Percentiles rank a stretch among this genome's conserved stretches.
Conservation (phyloP, 371 early-diverging fungal species). For the Mucor racemosus region DNA sequence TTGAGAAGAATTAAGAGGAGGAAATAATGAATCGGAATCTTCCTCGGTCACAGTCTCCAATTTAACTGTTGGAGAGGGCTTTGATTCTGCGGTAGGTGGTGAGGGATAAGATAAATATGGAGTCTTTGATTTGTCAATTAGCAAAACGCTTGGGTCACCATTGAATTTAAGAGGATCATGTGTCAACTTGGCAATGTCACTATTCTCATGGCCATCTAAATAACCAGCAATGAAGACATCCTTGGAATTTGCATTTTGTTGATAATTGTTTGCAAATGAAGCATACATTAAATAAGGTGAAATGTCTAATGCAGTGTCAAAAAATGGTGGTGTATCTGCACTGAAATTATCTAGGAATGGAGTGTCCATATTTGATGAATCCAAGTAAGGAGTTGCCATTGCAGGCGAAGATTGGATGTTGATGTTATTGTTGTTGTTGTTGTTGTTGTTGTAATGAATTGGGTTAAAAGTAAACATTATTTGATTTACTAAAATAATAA, state of each 20-base stretch:
- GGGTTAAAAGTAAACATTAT: background rate
- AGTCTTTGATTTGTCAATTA: conserved; percentile 33
- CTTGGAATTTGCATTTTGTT: background rate
- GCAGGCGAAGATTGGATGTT: conserved; percentile 8
- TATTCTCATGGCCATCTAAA: conserved; percentile 9
- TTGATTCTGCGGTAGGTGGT: background rate
- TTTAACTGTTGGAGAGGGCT: conserved; percentile 17
- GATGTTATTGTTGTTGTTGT: background rate
- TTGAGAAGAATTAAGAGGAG: conserved; percentile 18
- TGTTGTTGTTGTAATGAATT: background rate
- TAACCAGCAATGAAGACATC: conserved; percentile 21
- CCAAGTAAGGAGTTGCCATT: conserved; percentile 23
- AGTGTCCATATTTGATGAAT: conserved; percentile 17
- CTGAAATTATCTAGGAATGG: conserved; percentile 13
- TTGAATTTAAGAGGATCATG: conserved; percentile 24
- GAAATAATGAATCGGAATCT: conserved; percentile 17
- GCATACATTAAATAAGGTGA: conserved; percentile 19
- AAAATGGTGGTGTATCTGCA: conserved; percentile 20
- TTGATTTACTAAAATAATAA: background rate
- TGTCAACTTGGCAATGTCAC: conserved; percentile 10
- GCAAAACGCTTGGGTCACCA: conserved; percentile 24
- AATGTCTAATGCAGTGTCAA: conserved; percentile 11
- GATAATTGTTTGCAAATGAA: background rate
- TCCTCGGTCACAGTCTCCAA: conserved; percentile 13
- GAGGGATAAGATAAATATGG: background rate